Conservation (phyloP, 2,329 filamentous ascomycete genomes). For the Periconia sp. region DNA sequence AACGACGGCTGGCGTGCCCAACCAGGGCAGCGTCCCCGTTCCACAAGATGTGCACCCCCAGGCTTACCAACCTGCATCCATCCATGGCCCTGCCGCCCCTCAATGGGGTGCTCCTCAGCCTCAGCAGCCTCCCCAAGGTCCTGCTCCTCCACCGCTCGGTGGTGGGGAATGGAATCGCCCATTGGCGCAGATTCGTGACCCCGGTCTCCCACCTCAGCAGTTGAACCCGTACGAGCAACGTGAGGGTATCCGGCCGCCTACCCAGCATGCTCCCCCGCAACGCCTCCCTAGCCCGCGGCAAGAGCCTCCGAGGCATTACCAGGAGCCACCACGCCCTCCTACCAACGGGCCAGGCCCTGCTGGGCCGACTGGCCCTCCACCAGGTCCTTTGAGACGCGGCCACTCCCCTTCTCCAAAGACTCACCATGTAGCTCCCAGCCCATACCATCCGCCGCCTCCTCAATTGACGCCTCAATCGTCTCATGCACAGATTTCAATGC, state of each 20-base stretch:
- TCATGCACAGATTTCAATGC: constrained; percentile 48
- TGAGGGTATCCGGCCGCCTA: constrained; percentile 69
- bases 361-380: constrained; percentile 37
- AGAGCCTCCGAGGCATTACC: constrained; percentile 70
- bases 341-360: constrained; percentile 47
- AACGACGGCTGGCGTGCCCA: constrained; percentile 66
- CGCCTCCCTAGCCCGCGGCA: constrained; percentile 76
- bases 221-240: constrained; percentile 81
- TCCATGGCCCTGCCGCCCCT: constrained; percentile 80
- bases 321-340: constrained; percentile 62
- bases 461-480: constrained; percentile 56
- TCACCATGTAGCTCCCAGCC: constrained; percentile 54
- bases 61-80: constrained; percentile 81
- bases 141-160: constrained; percentile 58
- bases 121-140: constrained; percentile 64
- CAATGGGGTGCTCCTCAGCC: constrained; percentile 84
- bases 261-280: constrained; percentile 60
- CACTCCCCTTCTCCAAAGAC: constrained; percentile 63
- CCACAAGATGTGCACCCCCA: constrained; percentile 96
- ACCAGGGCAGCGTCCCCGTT: constrained; percentile 76
- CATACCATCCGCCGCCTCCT: constrained; percentile 50
- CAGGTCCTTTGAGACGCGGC: constrained; percentile 54
- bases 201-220: constrained; percentile 66
- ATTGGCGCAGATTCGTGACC: constrained; percentile 74
- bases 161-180: constrained; percentile 61